Base-by-base conservation (phyloP, 345 rosid genomes). In the Erysimum cheiranthoides region DNA sequence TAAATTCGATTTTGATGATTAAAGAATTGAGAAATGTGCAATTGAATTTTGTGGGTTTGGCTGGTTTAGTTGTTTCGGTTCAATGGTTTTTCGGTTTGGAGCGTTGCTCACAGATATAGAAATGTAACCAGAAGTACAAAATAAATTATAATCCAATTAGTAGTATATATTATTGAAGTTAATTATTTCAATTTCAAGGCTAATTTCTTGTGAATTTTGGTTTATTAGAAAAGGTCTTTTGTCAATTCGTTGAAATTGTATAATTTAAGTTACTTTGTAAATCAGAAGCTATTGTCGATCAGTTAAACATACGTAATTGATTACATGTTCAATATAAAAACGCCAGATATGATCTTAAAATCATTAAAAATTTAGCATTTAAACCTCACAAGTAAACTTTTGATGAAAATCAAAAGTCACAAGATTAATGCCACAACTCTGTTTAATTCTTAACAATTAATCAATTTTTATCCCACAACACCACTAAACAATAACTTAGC, bases 1-100 rank as follows among this genome's bases (percentile, higher is more conserved):
- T 4, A 85, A 79, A 77, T 35, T 78, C 18, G 78, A 78, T 60
- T 52, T 73, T 52, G 81, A 78, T 52, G 80, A 77, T 70, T 69
- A 50, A 43, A 54, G 10, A 4, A 39, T 30, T 3, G 16, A 8
- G 28, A 10, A 27, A 5, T 13, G 3, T 39, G 35, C 34, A 4
- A 25, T 61, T 40, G 17, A 7, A 5, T 5, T 17, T 42, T 63
- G 31, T 14, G 27, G 45, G 49, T 27, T 59, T 47, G 32, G 40
- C 0, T 42, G 45, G 17, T 43, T 31, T 5, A 7, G 10, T 28
- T 30, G 52, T 51, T 73, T 73, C 16, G 70, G 42, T 72, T 43
- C 2, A 8, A 61, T 10, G 4, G 16, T 42, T 59, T 63, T 10
- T 34, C 14, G 56, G 52, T 53, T 63, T 40, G 59, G 12, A 28